A percentile compares a stretch with the other conserved stretches of the same genome.
These are phyloP conservation scores for Lagenaria siceraria DNA, from an alignment of 306 rosid genomes.

Conservation along the genomic window DNA sequence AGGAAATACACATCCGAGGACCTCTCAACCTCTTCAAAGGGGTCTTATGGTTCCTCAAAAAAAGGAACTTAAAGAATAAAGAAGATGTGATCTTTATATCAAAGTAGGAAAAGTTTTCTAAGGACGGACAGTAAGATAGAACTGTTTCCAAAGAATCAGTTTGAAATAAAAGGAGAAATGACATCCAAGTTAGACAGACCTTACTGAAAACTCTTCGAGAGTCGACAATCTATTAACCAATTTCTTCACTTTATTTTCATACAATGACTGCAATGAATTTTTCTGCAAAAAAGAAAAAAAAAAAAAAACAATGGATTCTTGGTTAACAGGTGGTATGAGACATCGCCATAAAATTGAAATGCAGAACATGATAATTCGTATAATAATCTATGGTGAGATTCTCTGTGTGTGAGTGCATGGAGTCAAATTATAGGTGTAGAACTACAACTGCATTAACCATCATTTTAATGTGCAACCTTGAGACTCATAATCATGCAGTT, in stretches of 20 bases:
- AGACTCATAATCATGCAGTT: neutral
- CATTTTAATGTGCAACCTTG: neutral
- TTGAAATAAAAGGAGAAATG: neutral
- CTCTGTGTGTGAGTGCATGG: too few species aligned
- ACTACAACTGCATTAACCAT: neutral
- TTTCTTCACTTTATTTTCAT: constrained; percentile 57
- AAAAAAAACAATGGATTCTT: constrained; percentile 14
- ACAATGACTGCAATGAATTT: constrained; percentile 56
- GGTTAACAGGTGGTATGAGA: constrained; percentile 5
- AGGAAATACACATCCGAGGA: neutral
- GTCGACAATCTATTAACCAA: constrained; percentile 58
- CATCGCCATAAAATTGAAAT: neutral
- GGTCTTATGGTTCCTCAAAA: neutral
- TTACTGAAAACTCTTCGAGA: constrained; percentile 49
- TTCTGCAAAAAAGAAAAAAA: constrained; percentile 42
- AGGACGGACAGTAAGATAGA: neutral
- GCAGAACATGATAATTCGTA: neutral
- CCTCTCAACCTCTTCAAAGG: neutral
- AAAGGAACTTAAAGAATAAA: neutral
- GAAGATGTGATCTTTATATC: neutral
- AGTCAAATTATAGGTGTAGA: neutral
- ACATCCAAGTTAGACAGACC: constrained; percentile 29
- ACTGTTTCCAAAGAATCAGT: neutral
- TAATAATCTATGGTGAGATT: neutral
- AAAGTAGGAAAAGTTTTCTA: neutral